Evolutionary conservation across 176 grass and related monocot species (phyloP).

Genomic region (Hordeum marinum): DNA sequence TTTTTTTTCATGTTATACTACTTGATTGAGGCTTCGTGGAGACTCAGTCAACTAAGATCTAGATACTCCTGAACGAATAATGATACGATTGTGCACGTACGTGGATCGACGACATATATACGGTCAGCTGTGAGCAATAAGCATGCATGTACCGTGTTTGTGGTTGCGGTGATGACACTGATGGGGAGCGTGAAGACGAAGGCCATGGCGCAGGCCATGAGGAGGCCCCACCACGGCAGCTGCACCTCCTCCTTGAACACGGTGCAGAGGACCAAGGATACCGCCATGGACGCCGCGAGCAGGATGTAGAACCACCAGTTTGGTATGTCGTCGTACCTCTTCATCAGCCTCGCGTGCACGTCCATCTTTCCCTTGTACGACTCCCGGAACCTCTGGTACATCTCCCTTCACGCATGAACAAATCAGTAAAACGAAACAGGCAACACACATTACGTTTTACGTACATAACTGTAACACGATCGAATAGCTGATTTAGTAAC

Average conservation of each 20-base stretch:
- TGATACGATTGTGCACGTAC: neutral
- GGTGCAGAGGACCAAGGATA: slow-evolving; percentile 64
- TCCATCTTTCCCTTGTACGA: slow-evolving; percentile 61
- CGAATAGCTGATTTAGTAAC: neutral
- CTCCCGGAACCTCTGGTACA: slow-evolving; percentile 50
- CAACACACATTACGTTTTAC: too few relatives aligned
- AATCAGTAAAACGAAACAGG: too few relatives aligned
- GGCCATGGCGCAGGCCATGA: slow-evolving; percentile 67
- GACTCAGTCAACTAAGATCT: too few relatives aligned
- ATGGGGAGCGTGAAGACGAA: slow-evolving; percentile 84
- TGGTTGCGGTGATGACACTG: slow-evolving; percentile 81
- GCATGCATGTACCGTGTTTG: slow-evolving; percentile 50
- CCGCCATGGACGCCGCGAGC: slow-evolving; percentile 25
- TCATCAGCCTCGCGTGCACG: slow-evolving; percentile 90
- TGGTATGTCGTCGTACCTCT: slow-evolving; percentile 70
- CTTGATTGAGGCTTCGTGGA: too few relatives aligned
- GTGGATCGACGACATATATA: neutral
- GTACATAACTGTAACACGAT: neutral
- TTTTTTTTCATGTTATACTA: too few relatives aligned
- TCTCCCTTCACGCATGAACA: slow-evolving; percentile 44
- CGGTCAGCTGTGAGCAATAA: too few relatives aligned
- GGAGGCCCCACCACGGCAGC: slow-evolving; percentile 85
- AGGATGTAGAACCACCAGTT: slow-evolving; percentile 79
- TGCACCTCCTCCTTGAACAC: slow-evolving; percentile 72
- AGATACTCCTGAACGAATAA: too few relatives aligned